These are phyloP conservation scores for Penicillium sp. DNA, from an alignment of 2,329 filamentous ascomycete genomes.

Conservation along the genomic window DNA sequence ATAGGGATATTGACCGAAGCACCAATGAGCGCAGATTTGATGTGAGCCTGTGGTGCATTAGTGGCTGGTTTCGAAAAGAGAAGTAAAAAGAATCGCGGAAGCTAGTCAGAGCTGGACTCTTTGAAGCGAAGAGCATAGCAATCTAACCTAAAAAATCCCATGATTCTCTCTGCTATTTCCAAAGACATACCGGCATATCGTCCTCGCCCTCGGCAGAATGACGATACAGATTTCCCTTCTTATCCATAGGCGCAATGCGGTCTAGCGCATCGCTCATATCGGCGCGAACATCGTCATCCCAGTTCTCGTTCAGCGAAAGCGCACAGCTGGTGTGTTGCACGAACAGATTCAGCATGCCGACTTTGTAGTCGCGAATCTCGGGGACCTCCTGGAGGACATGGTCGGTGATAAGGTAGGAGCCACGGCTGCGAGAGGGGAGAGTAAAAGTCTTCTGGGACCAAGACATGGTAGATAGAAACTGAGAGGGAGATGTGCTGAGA, in stretches of 20 bases:
- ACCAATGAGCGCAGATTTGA: conserved; percentile 86
- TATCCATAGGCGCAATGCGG: conserved; percentile 80
- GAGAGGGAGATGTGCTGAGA: conserved; percentile 14
- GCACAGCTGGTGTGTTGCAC: conserved; percentile 94
- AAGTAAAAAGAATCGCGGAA: background rate
- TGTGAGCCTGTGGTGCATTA: conserved; percentile 62
- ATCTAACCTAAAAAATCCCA: background rate
- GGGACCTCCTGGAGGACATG: conserved; percentile 68
- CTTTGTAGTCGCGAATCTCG: conserved; percentile 78
- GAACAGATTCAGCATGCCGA: conserved; percentile 84
- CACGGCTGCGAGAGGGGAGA: conserved; percentile 72
- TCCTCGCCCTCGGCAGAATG: conserved; percentile 85
- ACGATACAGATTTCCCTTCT: conserved; percentile 72
- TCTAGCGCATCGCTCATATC: conserved; percentile 96
- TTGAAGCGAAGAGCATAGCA: background rate
- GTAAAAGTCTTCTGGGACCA: conserved; percentile 86
- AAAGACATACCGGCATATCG: conserved; percentile 76
- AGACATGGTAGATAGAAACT: conserved; percentile 45
- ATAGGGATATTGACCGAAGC: conserved; percentile 91
- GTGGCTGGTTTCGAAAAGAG: background rate
- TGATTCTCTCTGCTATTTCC: background rate
- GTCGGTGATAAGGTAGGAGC: conserved; percentile 87
- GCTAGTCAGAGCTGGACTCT: background rate
- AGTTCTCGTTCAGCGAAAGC: conserved; percentile 90
- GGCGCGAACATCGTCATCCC: conserved; percentile 75